A percentile compares a stretch with the other conserved stretches of the same genome.
Conservation (phyloP, 306 rosid genomes). For the Pachyrhizus erosus region DNA sequence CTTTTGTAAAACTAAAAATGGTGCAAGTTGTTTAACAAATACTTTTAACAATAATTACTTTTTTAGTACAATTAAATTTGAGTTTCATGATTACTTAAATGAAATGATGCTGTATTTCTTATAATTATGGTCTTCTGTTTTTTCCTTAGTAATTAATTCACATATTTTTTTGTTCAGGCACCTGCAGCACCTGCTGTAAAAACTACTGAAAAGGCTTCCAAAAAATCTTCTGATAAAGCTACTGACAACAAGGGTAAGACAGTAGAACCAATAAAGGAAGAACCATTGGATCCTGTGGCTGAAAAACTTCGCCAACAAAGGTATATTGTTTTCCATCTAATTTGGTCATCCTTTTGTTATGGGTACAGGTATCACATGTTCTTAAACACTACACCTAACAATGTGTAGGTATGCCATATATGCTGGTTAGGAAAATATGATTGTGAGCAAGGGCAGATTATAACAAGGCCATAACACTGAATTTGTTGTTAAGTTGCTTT, state of each 20-base stretch:
- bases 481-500: constrained; percentile 13
- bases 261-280: constrained; percentile 57
- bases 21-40: not conserved
- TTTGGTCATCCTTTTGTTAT: not conserved
- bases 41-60: not conserved
- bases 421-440: constrained; percentile 2
- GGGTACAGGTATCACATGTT: not conserved
- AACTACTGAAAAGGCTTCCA: constrained; percentile 65
- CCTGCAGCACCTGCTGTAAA: constrained; percentile 71
- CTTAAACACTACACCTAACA: not conserved
- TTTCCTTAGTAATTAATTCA: not conserved
- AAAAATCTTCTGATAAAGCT: constrained; percentile 63
- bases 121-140: not conserved
- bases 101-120: constrained; percentile 8
- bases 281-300: constrained; percentile 79
- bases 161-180: constrained; percentile 52
- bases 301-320: constrained; percentile 96
- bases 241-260: constrained; percentile 74
- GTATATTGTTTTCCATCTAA: constrained; percentile 42
- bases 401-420: not conserved
- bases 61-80: not conserved
- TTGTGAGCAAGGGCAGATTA: not conserved
- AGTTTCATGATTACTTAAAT: not conserved
- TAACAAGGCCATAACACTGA: not conserved
- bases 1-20: constrained; percentile 6